Evolutionary conservation across 2,329 filamentous ascomycete genomes (phyloP).

Genomic region (Penicillium expansum): DNA sequence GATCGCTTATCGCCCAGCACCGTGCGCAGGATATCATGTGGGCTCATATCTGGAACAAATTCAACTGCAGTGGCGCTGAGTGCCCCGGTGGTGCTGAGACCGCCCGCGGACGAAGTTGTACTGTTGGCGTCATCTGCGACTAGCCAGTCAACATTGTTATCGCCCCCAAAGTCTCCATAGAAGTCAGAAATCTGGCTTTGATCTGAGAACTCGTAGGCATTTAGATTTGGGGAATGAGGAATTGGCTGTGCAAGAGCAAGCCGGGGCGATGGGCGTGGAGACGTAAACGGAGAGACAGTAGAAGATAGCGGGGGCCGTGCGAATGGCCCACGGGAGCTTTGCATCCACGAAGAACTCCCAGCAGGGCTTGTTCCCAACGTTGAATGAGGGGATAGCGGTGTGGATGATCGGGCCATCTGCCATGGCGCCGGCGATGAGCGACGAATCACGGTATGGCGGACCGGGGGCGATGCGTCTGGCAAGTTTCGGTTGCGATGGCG

Average conservation of each 20-base stretch:
- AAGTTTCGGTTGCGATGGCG: constrained; percentile 43
- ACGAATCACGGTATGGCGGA: constrained; percentile 84
- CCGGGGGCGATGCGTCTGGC: constrained; percentile 71
- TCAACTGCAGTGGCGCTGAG: constrained; percentile 82
- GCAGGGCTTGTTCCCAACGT: constrained; percentile 74
- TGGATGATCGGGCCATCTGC: constrained; percentile 72
- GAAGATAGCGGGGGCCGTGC: constrained; percentile 71
- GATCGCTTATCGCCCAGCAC: constrained; percentile 85
- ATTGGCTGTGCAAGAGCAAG: constrained; percentile 90
- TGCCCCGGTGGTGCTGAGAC: constrained; percentile 62
- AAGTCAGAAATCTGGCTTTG: constrained; percentile 76
- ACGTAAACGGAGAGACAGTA: constrained; percentile 85
- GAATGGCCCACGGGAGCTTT: constrained; percentile 69
- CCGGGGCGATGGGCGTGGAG: constrained; percentile 86
- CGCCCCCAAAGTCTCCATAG: constrained; percentile 85
- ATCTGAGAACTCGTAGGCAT: constrained; percentile 93
- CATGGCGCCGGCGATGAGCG: constrained; percentile 90
- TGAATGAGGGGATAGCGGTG: constrained; percentile 79
- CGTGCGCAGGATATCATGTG: constrained; percentile 95
- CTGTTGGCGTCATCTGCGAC: constrained; percentile 81
- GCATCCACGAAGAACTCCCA: constrained; percentile 78
- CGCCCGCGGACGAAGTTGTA: constrained; percentile 74
- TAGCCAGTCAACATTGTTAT: constrained; percentile 90
- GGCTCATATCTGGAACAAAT: constrained; percentile 87
- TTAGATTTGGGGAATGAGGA: constrained; percentile 88